Base-by-base conservation (phyloP, 257 asterid genomes). In the Apocynum venetum region DNA sequence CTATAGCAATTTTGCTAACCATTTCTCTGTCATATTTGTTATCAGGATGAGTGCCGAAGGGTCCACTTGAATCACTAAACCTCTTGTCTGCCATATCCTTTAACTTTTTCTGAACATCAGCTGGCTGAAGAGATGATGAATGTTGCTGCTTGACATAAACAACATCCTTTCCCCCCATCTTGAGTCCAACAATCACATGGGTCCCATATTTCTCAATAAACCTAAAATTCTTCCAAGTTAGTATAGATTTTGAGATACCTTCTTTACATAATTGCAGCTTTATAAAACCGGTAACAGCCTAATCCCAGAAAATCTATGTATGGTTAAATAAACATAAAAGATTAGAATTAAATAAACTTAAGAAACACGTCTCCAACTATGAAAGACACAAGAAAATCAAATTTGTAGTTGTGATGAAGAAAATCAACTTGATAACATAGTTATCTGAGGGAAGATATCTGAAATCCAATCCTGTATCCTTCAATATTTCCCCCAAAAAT, bases 161-260 rank as follows among this genome's bases (percentile, higher is more conserved):
- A 79, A 91, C 88, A 40, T 89, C 96, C 83, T 85, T 91, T 69
- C 94, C 97, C 60, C 97, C 97, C 94, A 91, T 91, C 85, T 91
- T 91, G 69, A 89, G 91, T 73, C 97, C 97, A 84, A 91, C 93
- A 81, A 91, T 81, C 71, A 91, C 86, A 86, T 91, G 97, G 63
- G 97, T 91, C 51, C 97, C 97, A 56, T 85, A 91, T 75, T 84
- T 86, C 89, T 88, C 93, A 71, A 91, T 91, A 75, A 91, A 91
- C 85, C 97, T 91, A 88, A 25, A 63, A 17, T 10, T 72, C 36
- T 65, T 61, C 3, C 51, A 52, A 48, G 67, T 52, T 59, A 71
- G 44, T 35, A 35, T 59, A 20, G 41, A 38, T 17, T 20, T 72
- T 5, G 64, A 49, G n/a, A 14, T 78, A 57, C 48, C 76, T 14